phyloP scores from a whole-genome alignment of 257 asterid species.

The Sherardia arvensis region DNA sequence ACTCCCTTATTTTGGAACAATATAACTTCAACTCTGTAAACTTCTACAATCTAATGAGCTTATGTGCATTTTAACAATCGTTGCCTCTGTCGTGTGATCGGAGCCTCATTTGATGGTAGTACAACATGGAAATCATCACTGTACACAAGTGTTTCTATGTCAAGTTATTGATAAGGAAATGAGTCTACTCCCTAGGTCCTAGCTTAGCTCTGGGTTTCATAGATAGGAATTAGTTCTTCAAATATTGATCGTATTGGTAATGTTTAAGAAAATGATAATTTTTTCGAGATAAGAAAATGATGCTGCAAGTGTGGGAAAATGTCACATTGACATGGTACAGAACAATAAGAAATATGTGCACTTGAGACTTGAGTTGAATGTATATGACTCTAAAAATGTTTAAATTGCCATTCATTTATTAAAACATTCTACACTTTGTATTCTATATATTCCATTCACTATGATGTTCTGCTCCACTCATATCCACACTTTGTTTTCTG shows the following conservation, averaged over 20 bases:
- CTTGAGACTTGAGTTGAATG: background rate
- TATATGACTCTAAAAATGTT: background rate
- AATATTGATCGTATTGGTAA: too few relatives aligned
- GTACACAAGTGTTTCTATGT: background rate
- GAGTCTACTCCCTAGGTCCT: too few relatives aligned
- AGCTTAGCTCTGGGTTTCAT: background rate
- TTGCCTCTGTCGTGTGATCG: background rate
- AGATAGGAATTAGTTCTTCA: background rate
- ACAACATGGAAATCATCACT: background rate
- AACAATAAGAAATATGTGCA: too few relatives aligned
- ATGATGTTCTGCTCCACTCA: background rate
- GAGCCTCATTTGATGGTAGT: background rate
- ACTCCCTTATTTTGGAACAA: too few relatives aligned
- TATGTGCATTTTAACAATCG: too few relatives aligned
- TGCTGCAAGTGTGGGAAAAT: background rate
- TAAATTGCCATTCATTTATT: background rate
- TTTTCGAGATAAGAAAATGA: too few relatives aligned
- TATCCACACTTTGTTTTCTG: background rate
- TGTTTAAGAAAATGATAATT: too few relatives aligned
- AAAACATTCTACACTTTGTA: too few relatives aligned
- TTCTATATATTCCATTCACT: background rate
- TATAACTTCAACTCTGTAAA: too few relatives aligned
- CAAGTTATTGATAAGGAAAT: background rate
- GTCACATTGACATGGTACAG: background rate
- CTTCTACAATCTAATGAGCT: background rate